Evolutionary conservation across 1,284 basidiomycete genomes (phyloP), one percentile per base, ranked within the genome.

Genomic region (Pseudozyma thailandica): DNA sequence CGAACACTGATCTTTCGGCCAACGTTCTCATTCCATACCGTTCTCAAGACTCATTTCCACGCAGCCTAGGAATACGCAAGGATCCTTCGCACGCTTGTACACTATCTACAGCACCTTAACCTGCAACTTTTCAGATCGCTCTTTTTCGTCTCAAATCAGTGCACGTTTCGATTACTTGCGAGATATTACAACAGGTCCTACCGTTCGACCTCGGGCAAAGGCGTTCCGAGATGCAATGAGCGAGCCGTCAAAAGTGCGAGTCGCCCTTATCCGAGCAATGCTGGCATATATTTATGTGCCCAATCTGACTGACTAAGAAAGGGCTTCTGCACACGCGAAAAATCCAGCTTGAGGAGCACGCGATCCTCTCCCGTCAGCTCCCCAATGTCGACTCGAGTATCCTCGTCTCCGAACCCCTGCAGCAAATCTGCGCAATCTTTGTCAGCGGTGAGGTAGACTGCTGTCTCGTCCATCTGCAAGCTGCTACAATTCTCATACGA

Each of bases 401-500:
- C 6, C 5, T 35, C 33, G 33, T 35, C 33, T n/a, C 6, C 6
- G 8, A 5, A 16, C 33, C 33, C n/a, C n/a, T n/a, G n/a, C n/a
- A n/a, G n/a, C n/a, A n/a, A n/a, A n/a, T n/a, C n/a, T n/a, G n/a
- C n/a, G n/a, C n/a, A n/a, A 8, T 46, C 30, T 20, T 33, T 37
- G 47, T 68, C 59, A 2, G 28, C 28, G 1, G 64, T 50, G 13
- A 55, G 15, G 31, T 68, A 61, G n/a, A 61, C 28, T 18, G 50
- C 51, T 2, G 45, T 57, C 20, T 57, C 56, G 37, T 74, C 68
- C 71, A 70, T 70, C 45, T 74, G 71, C 3, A 70, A 25, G 38
- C 71, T 71, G 53, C 66, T 70, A 39, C 66, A 74, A 3, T 31
- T 41, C 18, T 18, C 25, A 42, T 52, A 60, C 25, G 47, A 41